A percentile compares a stretch with the other conserved stretches of the same genome.
These are phyloP conservation scores for Cyberlindnera japonica DNA, from an alignment of 805 yeast species.

Conservation along the genomic window DNA sequence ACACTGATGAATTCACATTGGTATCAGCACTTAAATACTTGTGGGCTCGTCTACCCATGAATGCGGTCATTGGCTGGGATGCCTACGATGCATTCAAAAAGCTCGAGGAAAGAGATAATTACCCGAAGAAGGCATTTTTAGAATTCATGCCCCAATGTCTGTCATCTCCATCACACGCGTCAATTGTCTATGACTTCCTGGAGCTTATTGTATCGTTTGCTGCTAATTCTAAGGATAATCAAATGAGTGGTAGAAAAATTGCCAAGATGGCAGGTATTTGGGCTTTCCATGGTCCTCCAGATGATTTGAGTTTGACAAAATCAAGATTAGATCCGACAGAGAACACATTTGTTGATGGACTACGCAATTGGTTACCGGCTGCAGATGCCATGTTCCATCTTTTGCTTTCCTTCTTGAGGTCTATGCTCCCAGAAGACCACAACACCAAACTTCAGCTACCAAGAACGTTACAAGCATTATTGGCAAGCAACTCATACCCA, in stretches of 20 bases:
- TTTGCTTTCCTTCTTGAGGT: constrained; percentile 68
- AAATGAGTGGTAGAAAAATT: constrained; percentile 74
- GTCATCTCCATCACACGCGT: constrained; percentile 81
- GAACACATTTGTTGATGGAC: constrained; percentile 59
- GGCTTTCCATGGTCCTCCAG: constrained; percentile 63
- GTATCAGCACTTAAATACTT: constrained; percentile 74
- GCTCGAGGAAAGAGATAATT: constrained; percentile 60
- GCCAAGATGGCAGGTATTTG: constrained; percentile 81
- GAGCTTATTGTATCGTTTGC: constrained; percentile 76
- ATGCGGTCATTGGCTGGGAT: constrained; percentile 83
- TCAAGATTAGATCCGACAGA: constrained; percentile 24
- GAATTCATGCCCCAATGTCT: constrained; percentile 83
- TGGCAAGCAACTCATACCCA: constrained; percentile 71
- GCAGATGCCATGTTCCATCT: constrained; percentile 85
- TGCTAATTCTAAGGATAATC: constrained; percentile 73
- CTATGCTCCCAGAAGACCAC: constrained; percentile 68
- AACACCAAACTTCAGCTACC: constrained; percentile 57
- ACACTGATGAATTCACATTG: constrained; percentile 65
- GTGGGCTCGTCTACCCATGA: constrained; percentile 82
- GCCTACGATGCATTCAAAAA: constrained; percentile 67
- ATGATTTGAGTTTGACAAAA: constrained; percentile 21
- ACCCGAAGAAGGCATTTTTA: constrained; percentile 69
- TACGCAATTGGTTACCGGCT: constrained; percentile 73
- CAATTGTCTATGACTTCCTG: constrained; percentile 82
- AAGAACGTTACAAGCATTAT: constrained; percentile 56